Conservation (phyloP, 2,329 filamentous ascomycete species). For the Lomentospora prolificans region DNA sequence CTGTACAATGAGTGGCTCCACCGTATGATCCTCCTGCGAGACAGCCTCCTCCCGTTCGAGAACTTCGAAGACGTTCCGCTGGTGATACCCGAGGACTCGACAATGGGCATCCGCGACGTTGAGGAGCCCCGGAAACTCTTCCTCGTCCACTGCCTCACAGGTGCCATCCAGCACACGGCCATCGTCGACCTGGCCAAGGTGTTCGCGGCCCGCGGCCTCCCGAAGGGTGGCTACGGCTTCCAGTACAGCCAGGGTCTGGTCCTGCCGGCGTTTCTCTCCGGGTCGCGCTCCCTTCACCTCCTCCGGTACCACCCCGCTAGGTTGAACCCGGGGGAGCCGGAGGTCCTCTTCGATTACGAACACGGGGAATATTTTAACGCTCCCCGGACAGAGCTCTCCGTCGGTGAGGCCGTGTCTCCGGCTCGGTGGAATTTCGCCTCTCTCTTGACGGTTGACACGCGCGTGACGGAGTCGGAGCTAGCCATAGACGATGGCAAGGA, state of each 20-base stretch:
- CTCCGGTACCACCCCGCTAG: slow-evolving; percentile 5
- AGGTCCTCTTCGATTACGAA: not conserved
- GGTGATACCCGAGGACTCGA: not conserved
- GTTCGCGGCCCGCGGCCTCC: not conserved
- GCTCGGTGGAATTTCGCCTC: not conserved
- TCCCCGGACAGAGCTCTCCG: not conserved
- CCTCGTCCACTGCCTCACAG: slow-evolving; percentile 4
- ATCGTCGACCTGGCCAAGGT: slow-evolving; percentile 8
- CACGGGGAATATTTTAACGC: not conserved
- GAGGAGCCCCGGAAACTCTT: slow-evolving; percentile 5
- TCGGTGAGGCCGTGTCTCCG: not conserved
- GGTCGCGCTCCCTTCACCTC: not conserved
- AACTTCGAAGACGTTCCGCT: slow-evolving; percentile 15
- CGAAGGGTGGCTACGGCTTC: slow-evolving; percentile 5
- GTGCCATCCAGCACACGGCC: not conserved
- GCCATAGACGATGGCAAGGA: not conserved
- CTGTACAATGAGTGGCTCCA: slow-evolving; percentile 16
- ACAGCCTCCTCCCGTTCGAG: slow-evolving; percentile 14
- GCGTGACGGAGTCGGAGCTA: not conserved
- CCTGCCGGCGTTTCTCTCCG: slow-evolving; percentile 6
- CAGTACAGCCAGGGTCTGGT: slow-evolving; percentile 4
- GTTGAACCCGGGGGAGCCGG: not conserved
- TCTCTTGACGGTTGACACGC: not conserved
- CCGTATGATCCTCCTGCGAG: slow-evolving; percentile 15
- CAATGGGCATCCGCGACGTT: not conserved